Evolutionary conservation across 257 asterid species (phyloP).

Genomic region (Lycium barbarum): DNA sequence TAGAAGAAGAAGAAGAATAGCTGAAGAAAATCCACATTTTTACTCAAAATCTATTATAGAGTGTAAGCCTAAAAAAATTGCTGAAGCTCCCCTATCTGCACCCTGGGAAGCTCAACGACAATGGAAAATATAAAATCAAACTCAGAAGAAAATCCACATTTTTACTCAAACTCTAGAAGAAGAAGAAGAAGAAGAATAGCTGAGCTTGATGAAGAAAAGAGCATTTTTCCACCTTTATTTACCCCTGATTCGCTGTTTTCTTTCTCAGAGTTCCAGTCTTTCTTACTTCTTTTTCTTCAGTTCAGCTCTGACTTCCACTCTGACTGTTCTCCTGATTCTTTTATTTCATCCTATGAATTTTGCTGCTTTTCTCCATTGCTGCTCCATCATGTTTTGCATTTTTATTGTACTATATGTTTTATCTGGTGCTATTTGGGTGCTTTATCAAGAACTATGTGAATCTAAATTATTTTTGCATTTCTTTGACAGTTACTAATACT

Average conservation of each 20-base stretch:
- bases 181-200: background rate
- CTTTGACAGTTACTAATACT: constrained; percentile 2
- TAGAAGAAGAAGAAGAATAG: background rate
- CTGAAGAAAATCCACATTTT: background rate
- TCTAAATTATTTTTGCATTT: background rate
- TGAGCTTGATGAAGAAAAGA: background rate
- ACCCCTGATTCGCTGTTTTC: background rate
- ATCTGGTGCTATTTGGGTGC: constrained; percentile 16
- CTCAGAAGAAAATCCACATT: background rate
- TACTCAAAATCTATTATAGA: background rate
- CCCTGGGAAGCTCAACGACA: background rate
- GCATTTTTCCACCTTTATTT: background rate
- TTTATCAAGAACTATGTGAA: background rate
- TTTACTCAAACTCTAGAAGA: background rate
- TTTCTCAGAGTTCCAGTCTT: background rate
- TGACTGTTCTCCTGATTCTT: background rate
- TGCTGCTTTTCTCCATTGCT: background rate
- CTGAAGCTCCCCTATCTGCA: background rate
- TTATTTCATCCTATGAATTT: background rate
- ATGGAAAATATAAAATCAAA: background rate
- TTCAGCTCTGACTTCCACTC: background rate
- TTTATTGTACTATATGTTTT: background rate
- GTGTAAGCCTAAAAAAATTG: background rate
- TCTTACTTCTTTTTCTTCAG: background rate
- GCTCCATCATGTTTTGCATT: background rate